phyloP scores from a whole-genome alignment of 2,329 filamentous ascomycete species.

The Paecilomyces sp. region DNA sequence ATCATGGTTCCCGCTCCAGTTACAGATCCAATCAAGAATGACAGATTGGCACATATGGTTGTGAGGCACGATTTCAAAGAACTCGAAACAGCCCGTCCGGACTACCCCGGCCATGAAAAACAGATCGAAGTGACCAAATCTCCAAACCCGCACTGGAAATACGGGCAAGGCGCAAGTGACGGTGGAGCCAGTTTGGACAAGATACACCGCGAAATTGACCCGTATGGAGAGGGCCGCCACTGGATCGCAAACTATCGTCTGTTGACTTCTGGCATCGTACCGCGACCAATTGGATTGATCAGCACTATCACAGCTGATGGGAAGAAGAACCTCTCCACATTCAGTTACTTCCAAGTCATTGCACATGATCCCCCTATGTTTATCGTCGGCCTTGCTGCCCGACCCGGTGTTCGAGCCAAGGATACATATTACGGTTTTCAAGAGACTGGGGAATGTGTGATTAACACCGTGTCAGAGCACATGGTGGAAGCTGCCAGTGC shows the following conservation, averaged over 20 bases:
- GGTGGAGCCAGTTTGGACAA: background rate
- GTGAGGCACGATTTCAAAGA: background rate
- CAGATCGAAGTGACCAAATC: background rate
- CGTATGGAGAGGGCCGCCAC: background rate
- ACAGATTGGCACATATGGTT: background rate
- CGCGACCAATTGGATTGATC: background rate
- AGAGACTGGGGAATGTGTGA: background rate
- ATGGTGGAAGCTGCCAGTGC: background rate
- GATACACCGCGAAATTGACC: background rate
- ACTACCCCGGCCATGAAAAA: background rate
- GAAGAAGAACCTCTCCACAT: background rate
- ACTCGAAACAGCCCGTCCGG: background rate
- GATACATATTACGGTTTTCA: background rate
- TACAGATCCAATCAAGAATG: background rate
- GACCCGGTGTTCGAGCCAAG: background rate
- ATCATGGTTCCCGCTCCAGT: background rate
- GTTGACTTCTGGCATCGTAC: background rate
- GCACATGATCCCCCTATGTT: background rate
- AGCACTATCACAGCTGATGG: background rate
- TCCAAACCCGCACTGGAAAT: background rate
- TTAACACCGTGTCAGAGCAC: background rate
- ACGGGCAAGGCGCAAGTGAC: background rate
- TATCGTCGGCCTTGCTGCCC: background rate
- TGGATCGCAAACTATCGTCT: background rate
- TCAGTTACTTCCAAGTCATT: background rate